phyloP scores from a whole-genome alignment of 129 eudicot genomes.

The Chrysanthemum seticuspe region DNA sequence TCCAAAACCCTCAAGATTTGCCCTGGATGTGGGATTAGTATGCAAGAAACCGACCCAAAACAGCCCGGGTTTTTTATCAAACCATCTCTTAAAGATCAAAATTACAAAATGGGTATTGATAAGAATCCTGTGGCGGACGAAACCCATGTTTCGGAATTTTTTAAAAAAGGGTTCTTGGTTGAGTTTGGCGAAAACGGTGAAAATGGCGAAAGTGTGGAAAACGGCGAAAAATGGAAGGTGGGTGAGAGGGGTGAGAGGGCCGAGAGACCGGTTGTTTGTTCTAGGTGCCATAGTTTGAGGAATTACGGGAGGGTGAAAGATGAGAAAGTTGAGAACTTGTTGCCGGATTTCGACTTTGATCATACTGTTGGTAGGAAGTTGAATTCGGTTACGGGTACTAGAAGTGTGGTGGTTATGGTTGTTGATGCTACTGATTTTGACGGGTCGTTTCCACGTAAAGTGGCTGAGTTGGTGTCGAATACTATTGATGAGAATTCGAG shows the following conservation, averaged over 20 bases:
- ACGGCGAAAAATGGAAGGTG: slow-evolving; percentile 13
- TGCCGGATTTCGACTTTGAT: slow-evolving; percentile 94
- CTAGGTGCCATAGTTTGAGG: slow-evolving; percentile 83
- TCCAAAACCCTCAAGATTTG: slow-evolving; percentile 45
- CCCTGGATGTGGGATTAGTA: slow-evolving; percentile 90
- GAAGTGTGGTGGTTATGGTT: slow-evolving; percentile 78
- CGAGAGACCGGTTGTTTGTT: slow-evolving; percentile 60
- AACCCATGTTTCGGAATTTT: slow-evolving; percentile 58
- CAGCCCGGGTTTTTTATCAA: slow-evolving; percentile 67
- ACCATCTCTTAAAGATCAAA: slow-evolving; percentile 47
- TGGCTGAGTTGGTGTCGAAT: slow-evolving; percentile 59
- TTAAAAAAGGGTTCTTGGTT: slow-evolving; percentile 58
- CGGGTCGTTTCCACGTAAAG: slow-evolving; percentile 77
- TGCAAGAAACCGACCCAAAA: slow-evolving; percentile 70
- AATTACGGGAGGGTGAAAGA: slow-evolving; percentile 71
- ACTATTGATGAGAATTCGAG: slow-evolving; percentile 67
- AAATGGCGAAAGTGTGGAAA: slow-evolving; percentile 5
- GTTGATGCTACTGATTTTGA: slow-evolving; percentile 93
- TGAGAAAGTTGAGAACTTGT: slow-evolving; percentile 64
- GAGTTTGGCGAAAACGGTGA: slow-evolving; percentile 25
- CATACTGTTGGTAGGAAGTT: slow-evolving; percentile 87
- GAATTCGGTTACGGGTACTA: slow-evolving; percentile 49
- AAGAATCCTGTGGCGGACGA: slow-evolving; percentile 59
- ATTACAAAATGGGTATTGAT: slow-evolving; percentile 46
- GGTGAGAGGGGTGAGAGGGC: slow-evolving; percentile 1